Evolutionary conservation across 768 basidiomycete species (phyloP).

Genomic region (Crassisporium funariophilum): DNA sequence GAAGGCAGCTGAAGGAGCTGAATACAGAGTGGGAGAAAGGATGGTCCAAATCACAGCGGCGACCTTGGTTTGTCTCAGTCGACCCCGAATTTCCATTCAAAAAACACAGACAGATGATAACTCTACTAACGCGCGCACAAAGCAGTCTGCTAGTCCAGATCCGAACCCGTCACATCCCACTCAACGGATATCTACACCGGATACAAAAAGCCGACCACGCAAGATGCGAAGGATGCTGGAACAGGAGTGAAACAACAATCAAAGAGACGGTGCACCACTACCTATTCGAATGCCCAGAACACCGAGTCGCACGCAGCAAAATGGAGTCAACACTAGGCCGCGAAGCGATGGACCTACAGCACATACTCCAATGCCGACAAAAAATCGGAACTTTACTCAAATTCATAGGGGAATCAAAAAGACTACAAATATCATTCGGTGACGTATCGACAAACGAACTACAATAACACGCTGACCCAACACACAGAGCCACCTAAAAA

Average conservation of each 20-base stretch:
- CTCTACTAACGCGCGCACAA: neutral
- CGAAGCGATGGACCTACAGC: no score
- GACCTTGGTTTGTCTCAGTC: neutral
- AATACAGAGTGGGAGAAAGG: neutral
- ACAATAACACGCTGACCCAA: no score
- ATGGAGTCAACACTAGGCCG: no score
- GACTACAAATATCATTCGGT: no score
- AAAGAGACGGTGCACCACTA: neutral
- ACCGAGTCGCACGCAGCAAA: neutral
- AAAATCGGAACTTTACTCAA: no score
- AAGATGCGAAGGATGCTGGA: conserved; percentile 2
- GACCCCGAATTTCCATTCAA: neutral
- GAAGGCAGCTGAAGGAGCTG: neutral
- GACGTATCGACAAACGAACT: no score
- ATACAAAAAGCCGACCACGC: neutral
- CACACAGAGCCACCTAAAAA: no score
- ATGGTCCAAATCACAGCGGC: neutral
- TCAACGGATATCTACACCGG: conserved; percentile 2
- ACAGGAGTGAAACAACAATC: neutral
- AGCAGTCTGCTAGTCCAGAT: conserved; percentile 7
- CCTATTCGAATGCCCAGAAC: conserved; percentile 5
- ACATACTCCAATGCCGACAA: no score
- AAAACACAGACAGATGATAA: neutral
- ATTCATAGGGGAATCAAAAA: no score
- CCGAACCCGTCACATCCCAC: neutral